Base-by-base conservation (phyloP, 805 yeast genomes). In the Ogataea salicorniae region DNA sequence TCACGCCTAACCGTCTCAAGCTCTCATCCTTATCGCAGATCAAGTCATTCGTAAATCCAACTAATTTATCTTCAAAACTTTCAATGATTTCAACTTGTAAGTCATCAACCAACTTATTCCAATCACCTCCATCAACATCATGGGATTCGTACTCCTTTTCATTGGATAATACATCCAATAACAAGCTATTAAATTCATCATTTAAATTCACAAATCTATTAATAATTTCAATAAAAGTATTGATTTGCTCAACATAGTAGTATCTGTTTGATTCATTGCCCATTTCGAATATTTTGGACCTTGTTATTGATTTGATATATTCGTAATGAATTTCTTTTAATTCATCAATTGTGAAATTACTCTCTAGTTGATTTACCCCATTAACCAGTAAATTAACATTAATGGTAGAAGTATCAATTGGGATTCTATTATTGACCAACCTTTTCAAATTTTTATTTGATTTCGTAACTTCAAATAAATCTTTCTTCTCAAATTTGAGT, bases 11-110 rank as follows among this genome's bases (percentile, higher is more conserved):
- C 43, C 67, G 75, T 44, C 73, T 67, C 44, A 84, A 57, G 23
- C 74, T 78, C 11, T 70, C 62, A 46, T 72, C 74, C 4, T 69
- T 71, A 53, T 83, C 88, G 26, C 68, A 62, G n/a, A 72, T 70
- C 46, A 84, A 63, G 55, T 82, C 88, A 39, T 66, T 71, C 0
- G 73, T 70, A 46, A 83, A 76, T 3, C 62, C 55, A 37, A 68
- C 69, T 37, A 76, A 53, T 18, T 66, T 64, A 2, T 65, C 65
- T 47, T 73, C 72, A 57, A 78, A 83, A 18, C 68, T 71, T 34
- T 66, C 70, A 34, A 62, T 63, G 66, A 64, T 75, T 46, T 66
- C 64, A 34, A 52, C 54, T 45, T 70, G 68, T 20, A 81, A 62
- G 46, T 70, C 70, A 5, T 61, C 62, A 45, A 73, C 68, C 23